Evolutionary conservation across 2,329 filamentous ascomycete genomes (phyloP).

Genomic region (Trichocomaceae sp.): DNA sequence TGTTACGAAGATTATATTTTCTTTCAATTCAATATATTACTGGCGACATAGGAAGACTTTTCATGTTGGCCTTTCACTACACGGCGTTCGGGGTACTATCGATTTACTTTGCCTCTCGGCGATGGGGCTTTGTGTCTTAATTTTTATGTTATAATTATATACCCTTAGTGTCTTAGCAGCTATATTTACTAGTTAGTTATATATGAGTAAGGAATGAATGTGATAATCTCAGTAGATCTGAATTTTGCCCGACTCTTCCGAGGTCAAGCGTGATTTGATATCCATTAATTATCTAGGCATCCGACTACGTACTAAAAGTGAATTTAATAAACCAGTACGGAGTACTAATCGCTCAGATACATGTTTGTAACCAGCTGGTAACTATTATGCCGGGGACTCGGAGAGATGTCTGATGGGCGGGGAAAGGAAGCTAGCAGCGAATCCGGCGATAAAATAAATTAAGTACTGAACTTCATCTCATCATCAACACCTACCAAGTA

Average conservation of each 20-base stretch:
- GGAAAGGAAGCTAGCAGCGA: background rate
- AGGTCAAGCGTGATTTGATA: background rate
- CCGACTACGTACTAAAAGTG: background rate
- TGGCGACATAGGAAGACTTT: background rate
- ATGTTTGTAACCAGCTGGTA: background rate
- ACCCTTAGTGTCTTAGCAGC: background rate
- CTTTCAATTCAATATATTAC: background rate
- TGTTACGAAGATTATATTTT: background rate
- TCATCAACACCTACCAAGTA: background rate
- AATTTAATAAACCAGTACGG: background rate
- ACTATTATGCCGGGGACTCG: background rate
- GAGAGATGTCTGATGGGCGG: background rate
- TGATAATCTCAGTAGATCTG: slow-evolving; percentile 6
- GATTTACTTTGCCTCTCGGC: background rate
- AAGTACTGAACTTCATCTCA: background rate
- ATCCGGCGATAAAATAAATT: background rate
- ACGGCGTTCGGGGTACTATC: background rate
- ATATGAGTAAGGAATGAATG: background rate
- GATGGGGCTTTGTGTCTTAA: background rate
- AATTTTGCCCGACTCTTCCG: background rate
- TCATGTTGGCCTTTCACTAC: background rate
- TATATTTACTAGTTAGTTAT: too few relatives aligned
- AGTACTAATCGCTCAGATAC: background rate
- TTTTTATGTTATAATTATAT: background rate
- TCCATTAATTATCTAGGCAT: background rate